Base-by-base conservation (phyloP, 1,139 yeast genomes). In the Candida pseudocylindracea region DNA sequence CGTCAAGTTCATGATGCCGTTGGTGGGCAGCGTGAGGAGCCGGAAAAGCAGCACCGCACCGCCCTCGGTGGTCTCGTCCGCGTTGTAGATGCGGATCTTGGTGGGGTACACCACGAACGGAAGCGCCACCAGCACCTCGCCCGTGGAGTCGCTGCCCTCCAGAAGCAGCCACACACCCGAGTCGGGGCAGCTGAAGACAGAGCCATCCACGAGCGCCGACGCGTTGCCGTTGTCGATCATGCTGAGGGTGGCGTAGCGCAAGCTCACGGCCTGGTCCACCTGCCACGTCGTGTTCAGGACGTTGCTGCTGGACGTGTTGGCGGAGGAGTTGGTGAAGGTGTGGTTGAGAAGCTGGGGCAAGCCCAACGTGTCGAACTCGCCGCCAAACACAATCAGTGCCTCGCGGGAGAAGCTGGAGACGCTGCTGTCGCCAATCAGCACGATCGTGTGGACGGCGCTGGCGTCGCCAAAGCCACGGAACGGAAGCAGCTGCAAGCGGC, bases 1-100 rank as follows among this genome's bases (percentile, higher is more conserved):
- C 0, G 93, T 72, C 41, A 88, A 53, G 47, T 88, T 88, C 93
- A 88, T 78, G 39, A 85, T 85, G 41, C 96, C 85, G 42, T 74
- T 67, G 31, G 81, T 65, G 1, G 96, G 96, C 36, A 65, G 57
- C 0, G 94, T 71, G 33, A 76, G 56, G 13, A 88, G 57, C 44
- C 95, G 63, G 50, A 83, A 85, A 7, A 63, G 41, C 36, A 72
- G 61, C 4, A 79, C 67, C 20, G 20, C 20, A 8, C 78, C 74
- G 33, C 60, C 55, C 29, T 58, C 58, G 7, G 59, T 56, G 3
- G 8, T 8, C 10, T 55, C 51, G 7, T 51, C 50, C 1, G 81
- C 69, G 39, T 80, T 69, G 46, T 69, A 78, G 7, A 88, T 47
- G 37, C 95, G 59, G 11, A 81, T 60, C 41, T 78, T 75, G 0